A percentile compares a stretch with the other conserved stretches of the same genome.
phyloP scores from a whole-genome alignment of 257 asterid species.

The Solanum bulbocastanum region DNA sequence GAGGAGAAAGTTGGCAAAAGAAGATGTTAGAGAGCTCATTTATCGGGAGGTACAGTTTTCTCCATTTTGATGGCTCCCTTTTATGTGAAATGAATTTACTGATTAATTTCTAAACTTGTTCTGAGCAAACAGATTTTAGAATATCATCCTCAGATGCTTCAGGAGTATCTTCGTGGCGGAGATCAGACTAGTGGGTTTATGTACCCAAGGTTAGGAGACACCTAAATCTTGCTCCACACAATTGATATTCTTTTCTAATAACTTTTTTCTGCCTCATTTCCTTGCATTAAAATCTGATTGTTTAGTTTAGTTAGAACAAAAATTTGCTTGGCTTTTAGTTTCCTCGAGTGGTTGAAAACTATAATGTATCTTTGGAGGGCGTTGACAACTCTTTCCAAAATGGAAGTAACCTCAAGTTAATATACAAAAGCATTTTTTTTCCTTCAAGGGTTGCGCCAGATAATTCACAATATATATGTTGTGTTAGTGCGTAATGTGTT shows the following conservation, averaged over 20 bases:
- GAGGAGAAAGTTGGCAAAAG: conserved; percentile 77
- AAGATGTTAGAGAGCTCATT: conserved; percentile 88
- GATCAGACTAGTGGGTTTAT: conserved; percentile 92
- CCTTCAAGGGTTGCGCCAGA: neutral
- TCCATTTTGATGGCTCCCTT: conserved; percentile 3
- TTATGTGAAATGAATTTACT: conserved; percentile 1
- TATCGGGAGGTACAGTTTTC: conserved; percentile 38
- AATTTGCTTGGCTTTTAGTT: neutral
- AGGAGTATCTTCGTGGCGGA: conserved; percentile 85
- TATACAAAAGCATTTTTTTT: neutral
- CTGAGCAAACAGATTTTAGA: conserved; percentile 65
- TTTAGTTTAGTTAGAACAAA: neutral
- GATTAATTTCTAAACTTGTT: conserved; percentile 1
- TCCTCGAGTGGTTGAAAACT: neutral
- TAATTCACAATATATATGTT: neutral
- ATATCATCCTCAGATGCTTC: conserved; percentile 97
- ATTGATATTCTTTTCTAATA: neutral
- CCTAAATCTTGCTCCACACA: neutral
- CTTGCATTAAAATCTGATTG: neutral
- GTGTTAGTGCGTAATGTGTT: neutral
- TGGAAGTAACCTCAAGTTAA: neutral
- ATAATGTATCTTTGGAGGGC: neutral
- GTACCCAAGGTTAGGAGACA: conserved; percentile 81
- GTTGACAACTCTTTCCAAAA: neutral
- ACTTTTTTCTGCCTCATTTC: neutral